Base-by-base conservation (phyloP, 73 alveolate species). In the Paramecium sexaurelia region DNA sequence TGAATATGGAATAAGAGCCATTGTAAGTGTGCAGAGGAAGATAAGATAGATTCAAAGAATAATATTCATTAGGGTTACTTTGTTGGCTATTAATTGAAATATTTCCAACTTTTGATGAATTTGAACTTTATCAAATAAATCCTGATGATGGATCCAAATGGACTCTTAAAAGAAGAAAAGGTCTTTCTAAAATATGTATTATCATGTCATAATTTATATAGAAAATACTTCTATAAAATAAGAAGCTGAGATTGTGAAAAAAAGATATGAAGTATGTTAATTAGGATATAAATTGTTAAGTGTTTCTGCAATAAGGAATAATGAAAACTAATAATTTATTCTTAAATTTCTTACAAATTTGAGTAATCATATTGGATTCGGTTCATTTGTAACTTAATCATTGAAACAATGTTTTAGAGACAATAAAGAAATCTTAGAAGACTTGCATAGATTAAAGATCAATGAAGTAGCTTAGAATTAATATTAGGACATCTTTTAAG, bases 341-440 rank as follows among this genome's bases (percentile, higher is more conserved):
- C 55, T 88, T 15, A 20, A 88, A 43, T 88, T 69, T 19, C 32
- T 45, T n/a, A 51, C 35, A 9, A 43, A 69, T 13, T 68, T 88
- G 32, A 71, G 71, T 39, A 71, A 69, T 29, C 94, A 88, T 68
- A 68, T 88, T 10, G 94, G 94, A 22, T 88, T 41, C 41, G 94
- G 94, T 20, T 55, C 66, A 17, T 88, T 88, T 41, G 94, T 88
- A 10, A 69, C 85, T 6, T 27, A 88, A 15, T 40, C 91, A n/a
- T 41, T 88, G 1, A n/a, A 41, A 69, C 7, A 20, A 36, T 69
- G 89, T 29, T 67, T 88, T 26, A 7, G 57, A 45, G 83, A 82
- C 55, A 88, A 88, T 26, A 68, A 43, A 47, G 85, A 88, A 88
- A 69, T 88, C 35, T 11, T 88, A 36, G 84, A 88, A 13, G 85